Conservation (phyloP, 129 eudicot genomes). For the Kitagawia praeruptora region DNA sequence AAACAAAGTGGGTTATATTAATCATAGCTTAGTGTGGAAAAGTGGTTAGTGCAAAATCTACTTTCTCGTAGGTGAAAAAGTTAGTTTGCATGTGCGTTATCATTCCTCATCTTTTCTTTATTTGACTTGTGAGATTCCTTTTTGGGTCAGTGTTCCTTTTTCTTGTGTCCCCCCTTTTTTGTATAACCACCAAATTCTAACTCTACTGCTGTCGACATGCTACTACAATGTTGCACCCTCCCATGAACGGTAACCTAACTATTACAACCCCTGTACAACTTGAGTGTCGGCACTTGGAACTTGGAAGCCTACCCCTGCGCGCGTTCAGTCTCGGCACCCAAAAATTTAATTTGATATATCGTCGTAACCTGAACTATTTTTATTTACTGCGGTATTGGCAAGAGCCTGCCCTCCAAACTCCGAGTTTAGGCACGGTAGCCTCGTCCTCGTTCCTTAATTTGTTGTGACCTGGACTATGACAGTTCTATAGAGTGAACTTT, state of each 20-base stretch:
- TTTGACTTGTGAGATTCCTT: conserved; percentile 26
- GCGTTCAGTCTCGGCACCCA: too few relatives aligned
- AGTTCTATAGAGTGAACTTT: too few relatives aligned
- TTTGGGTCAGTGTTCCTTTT: conserved; percentile 4
- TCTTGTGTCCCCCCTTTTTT: not conserved
- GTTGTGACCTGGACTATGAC: too few relatives aligned
- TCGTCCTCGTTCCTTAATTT: too few relatives aligned
- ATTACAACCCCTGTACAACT: not conserved
- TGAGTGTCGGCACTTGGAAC: not conserved
- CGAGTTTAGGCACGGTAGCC: too few relatives aligned
- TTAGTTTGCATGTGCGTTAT: conserved; percentile 27
- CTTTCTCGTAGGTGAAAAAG: conserved; percentile 22
- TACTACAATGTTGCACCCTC: not conserved
- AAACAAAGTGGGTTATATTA: not conserved
- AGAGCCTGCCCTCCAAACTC: too few relatives aligned
- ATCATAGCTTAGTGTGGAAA: not conserved
- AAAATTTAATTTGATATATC: too few relatives aligned
- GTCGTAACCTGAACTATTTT: too few relatives aligned
- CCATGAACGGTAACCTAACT: not conserved
- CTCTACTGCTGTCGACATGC: not conserved
- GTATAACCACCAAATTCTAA: conserved; percentile 12
- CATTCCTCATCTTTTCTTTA: conserved; percentile 14
- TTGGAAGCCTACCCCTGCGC: not conserved
- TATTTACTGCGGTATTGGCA: too few relatives aligned
- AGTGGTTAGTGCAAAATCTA: conserved; percentile 13